Percentiles rank a stretch among this genome's conserved stretches.
Evolutionary conservation across 108 stramenopile species (phyloP).

Genomic region (Cafeteria roenbergensis): DNA sequence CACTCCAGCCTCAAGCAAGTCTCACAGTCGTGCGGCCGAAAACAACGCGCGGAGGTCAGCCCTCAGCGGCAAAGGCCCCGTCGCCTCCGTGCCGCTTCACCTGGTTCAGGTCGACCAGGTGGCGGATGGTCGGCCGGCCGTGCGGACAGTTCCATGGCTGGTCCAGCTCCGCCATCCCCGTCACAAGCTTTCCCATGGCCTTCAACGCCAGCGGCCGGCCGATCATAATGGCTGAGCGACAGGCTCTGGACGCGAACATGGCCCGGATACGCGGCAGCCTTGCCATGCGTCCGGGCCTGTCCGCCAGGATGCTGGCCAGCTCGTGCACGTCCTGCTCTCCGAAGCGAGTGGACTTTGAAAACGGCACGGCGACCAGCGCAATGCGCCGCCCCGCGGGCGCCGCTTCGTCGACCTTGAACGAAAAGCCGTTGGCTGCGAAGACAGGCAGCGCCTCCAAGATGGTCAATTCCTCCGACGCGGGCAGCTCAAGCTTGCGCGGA

Average conservation of each 20-base stretch:
- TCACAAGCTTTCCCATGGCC: constrained; percentile 34
- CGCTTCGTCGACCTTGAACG: constrained; percentile 19
- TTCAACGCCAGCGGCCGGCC: constrained; percentile 26
- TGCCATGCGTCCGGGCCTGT: neutral
- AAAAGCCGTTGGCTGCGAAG: constrained; percentile 35
- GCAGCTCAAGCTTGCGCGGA: constrained; percentile 19
- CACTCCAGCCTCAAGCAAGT: too few relatives aligned
- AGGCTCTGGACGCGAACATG: constrained; percentile 49
- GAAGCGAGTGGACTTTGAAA: constrained; percentile 32
- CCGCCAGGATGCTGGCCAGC: constrained; percentile 30
- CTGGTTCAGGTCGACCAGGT: constrained; percentile 32
- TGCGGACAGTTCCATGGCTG: constrained; percentile 57
- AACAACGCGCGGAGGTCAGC: too few relatives aligned
- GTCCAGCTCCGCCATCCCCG: constrained; percentile 32
- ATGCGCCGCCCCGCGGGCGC: constrained; percentile 24
- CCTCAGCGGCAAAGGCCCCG: too few relatives aligned
- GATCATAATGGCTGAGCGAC: constrained; percentile 48
- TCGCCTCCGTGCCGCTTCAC: too few relatives aligned
- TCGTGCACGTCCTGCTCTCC: constrained; percentile 43
- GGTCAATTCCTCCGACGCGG: constrained; percentile 27
- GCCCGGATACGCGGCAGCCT: constrained; percentile 35
- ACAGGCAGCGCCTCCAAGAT: constrained; percentile 24
- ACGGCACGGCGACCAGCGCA: constrained; percentile 29
- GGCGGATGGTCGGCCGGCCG: constrained; percentile 48
- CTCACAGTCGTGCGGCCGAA: too few relatives aligned